Conservation (phyloP, 2,329 filamentous ascomycete species). For the Colletotrichum australisinense region DNA sequence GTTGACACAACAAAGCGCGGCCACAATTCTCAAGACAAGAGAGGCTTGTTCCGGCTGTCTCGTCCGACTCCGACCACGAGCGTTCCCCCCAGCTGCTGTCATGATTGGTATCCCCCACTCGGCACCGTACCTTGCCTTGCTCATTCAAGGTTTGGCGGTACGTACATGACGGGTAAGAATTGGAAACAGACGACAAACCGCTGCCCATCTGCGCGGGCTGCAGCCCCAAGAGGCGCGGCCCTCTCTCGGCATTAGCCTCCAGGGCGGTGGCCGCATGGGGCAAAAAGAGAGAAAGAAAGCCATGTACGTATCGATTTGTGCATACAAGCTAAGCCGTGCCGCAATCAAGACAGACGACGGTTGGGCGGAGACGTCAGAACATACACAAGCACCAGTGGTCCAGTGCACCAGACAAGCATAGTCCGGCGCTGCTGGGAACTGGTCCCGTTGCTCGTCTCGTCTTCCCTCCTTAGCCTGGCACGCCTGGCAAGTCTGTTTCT, state of each 20-base stretch:
- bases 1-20: not conserved
- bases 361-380: conserved; percentile 32
- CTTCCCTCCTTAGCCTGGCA: not conserved
- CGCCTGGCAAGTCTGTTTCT: not conserved
- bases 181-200: conserved; percentile 36
- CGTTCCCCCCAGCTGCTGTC: conserved; percentile 11
- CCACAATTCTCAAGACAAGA: not conserved
- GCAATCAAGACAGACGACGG: conserved; percentile 23
- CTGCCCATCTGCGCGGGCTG: conserved; percentile 31
- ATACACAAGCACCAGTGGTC: conserved; percentile 9
- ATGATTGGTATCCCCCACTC: conserved; percentile 31
- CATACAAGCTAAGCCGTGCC: conserved; percentile 25
- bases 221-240: conserved; percentile 35
- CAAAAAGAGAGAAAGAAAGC: conserved; percentile 15
- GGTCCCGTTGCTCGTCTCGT: conserved; percentile 7
- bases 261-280: conserved; percentile 31
- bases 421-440: not conserved
- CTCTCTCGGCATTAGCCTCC: conserved; percentile 36
- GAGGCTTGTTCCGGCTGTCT: not conserved
- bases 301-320: conserved; percentile 26
- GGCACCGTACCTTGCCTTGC: conserved; percentile 31
- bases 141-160: conserved; percentile 27
- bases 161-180: conserved; percentile 33
- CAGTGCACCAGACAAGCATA: conserved; percentile 1
- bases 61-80: conserved; percentile 3